Percentiles rank a stretch among this genome's conserved stretches.
phyloP scores from a whole-genome alignment of 495 filamentous ascomycete species.

The Neurospora sp. region DNA sequence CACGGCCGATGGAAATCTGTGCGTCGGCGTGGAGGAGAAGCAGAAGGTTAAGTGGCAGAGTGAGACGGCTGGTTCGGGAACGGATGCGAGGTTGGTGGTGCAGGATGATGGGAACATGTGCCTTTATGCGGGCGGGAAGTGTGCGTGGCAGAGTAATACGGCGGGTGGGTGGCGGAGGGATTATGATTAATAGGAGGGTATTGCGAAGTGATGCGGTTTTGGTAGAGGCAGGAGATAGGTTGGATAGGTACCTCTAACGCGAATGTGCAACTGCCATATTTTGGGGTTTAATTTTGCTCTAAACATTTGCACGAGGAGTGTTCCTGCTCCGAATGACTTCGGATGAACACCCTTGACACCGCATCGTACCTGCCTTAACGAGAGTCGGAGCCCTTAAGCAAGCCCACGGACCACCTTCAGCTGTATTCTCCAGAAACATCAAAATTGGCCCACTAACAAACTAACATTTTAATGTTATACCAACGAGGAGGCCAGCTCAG shows the following conservation, averaged over 20 bases:
- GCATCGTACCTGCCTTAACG: neutral
- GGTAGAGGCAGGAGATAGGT: neutral
- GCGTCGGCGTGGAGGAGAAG: neutral
- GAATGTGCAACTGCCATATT: neutral
- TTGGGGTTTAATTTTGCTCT: neutral
- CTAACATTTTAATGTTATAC: neutral
- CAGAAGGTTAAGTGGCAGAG: neutral
- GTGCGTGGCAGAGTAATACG: neutral
- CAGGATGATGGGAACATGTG: neutral
- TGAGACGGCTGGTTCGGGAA: neutral
- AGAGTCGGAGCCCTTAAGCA: neutral
- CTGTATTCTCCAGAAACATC: neutral
- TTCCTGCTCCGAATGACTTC: neutral
- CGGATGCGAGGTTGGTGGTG: neutral
- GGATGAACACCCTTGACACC: neutral
- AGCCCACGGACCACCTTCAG: neutral
- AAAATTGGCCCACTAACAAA: neutral
- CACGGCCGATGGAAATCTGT: neutral
- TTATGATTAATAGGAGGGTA: neutral
- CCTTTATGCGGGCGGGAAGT: neutral
- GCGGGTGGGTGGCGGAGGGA: neutral
- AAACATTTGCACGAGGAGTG: neutral
- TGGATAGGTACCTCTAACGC: neutral
- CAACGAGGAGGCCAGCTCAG: neutral
- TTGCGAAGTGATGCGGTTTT: neutral